These are phyloP conservation scores for Aspergillus diversus DNA, from an alignment of 495 filamentous ascomycete species.

Conservation along the genomic window DNA sequence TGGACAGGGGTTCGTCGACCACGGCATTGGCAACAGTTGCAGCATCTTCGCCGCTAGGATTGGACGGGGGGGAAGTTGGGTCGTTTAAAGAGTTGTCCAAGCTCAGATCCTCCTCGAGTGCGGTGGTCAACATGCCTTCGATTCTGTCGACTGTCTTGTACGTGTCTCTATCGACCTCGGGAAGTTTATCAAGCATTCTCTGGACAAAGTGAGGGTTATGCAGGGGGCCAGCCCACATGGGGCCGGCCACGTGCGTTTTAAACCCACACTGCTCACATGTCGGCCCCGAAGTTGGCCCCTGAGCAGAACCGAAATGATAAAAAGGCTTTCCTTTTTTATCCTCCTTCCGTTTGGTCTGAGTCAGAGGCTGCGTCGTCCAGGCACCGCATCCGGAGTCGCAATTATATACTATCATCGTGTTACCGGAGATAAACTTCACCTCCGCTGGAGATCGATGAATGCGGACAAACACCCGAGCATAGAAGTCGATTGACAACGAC, in stretches of 20 bases:
- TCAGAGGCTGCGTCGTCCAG: slow-evolving; percentile 78
- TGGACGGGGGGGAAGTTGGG: slow-evolving; percentile 10
- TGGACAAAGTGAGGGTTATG: slow-evolving; percentile 83
- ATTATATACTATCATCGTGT: slow-evolving; percentile 90
- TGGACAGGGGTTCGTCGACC: slow-evolving; percentile 30
- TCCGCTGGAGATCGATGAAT: slow-evolving; percentile 74
- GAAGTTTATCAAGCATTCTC: slow-evolving; percentile 69
- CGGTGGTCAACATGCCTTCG: slow-evolving; percentile 88
- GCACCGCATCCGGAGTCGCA: slow-evolving; percentile 90
- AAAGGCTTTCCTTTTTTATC: slow-evolving; percentile 72
- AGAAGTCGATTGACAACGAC: slow-evolving; percentile 94
- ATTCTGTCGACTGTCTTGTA: slow-evolving; percentile 82
- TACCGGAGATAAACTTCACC: slow-evolving; percentile 87
- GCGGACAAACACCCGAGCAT: slow-evolving; percentile 87
- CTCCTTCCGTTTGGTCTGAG: slow-evolving; percentile 60
- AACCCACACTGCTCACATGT: slow-evolving; percentile 81
- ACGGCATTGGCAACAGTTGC: slow-evolving; percentile 9
- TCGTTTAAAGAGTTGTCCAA: slow-evolving; percentile 23
- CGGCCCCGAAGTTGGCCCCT: slow-evolving; percentile 63
- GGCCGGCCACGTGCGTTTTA: slow-evolving; percentile 84
- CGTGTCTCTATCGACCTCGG: slow-evolving; percentile 58
- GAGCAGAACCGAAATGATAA: slow-evolving; percentile 73
- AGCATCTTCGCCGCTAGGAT: slow-evolving; percentile 19
- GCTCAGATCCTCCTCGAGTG: slow-evolving; percentile 71
- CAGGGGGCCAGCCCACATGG: slow-evolving; percentile 91